phyloP scores from a whole-genome alignment of 306 rosid species.

The Vigna unguiculata region DNA sequence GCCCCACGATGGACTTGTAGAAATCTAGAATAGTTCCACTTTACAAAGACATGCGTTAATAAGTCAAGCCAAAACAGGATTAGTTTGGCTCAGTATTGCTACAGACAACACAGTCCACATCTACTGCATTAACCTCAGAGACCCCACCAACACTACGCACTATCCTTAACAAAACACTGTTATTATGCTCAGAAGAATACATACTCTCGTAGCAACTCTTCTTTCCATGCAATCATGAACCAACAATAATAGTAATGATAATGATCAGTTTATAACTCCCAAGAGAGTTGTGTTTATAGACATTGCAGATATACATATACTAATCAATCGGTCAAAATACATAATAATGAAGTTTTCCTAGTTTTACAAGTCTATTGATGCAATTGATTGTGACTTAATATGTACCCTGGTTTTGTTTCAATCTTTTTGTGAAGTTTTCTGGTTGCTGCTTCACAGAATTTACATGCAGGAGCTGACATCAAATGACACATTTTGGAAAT shows the following conservation, averaged over 20 bases:
- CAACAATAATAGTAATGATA: constrained; percentile 19
- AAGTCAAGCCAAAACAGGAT: constrained; percentile 53
- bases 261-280: constrained; percentile 14
- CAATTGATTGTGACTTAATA: constrained; percentile 53
- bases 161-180: constrained; percentile 19
- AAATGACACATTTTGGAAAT: constrained; percentile 41
- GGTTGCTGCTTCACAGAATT: constrained; percentile 48
- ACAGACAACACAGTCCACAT: constrained; percentile 49
- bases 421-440: constrained; percentile 40
- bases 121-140: constrained; percentile 41
- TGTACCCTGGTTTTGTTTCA: constrained; percentile 15
- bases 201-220: constrained; percentile 28
- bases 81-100: constrained; percentile 38
- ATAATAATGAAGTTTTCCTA: constrained; percentile 37
- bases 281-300: constrained; percentile 9
- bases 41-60: constrained; percentile 43
- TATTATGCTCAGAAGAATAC: constrained; percentile 33
- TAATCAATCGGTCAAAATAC: constrained; percentile 35
- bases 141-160: constrained; percentile 49
- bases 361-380: constrained; percentile 50
- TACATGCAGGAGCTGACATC: constrained; percentile 43
- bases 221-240: constrained; percentile 37
- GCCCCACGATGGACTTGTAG: constrained; percentile 40
- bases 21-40: constrained; percentile 47
- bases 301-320: constrained; percentile 14